Percentiles rank a stretch among this genome's conserved stretches.
These are phyloP conservation scores for Calamus simplicifolius DNA, from an alignment of 176 grass and related monocot species.

Conservation along the genomic window DNA sequence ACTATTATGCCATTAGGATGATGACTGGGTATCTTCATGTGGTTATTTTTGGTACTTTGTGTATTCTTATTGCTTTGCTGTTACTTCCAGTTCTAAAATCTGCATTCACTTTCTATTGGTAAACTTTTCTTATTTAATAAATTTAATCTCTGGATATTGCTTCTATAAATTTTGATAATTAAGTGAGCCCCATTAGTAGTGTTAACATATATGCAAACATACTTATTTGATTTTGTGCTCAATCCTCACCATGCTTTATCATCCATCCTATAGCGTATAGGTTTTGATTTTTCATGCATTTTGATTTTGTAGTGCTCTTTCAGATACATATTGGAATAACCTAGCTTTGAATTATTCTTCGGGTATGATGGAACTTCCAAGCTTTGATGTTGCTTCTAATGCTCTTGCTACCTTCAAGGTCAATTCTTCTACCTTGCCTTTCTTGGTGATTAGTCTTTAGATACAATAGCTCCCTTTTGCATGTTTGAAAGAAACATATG, in stretches of 20 bases:
- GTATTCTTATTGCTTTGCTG: neutral
- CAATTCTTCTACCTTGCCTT: neutral
- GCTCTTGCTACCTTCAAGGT: conserved; percentile 99
- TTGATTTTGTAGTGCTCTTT: conserved; percentile 92
- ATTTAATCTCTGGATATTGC: too few species aligned
- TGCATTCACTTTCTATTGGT: too few species aligned
- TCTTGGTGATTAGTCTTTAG: neutral
- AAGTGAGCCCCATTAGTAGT: too few species aligned
- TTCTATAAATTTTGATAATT: too few species aligned
- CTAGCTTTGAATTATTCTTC: conserved; percentile 88
- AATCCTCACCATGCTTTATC: neutral
- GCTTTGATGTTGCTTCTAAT: conserved; percentile 99
- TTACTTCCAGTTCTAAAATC: too few species aligned
- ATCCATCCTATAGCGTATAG: neutral
- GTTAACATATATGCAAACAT: too few species aligned
- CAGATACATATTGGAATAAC: conserved; percentile 41
- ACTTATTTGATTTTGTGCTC: too few species aligned
- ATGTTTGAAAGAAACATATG: conserved; percentile 30
- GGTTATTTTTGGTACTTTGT: neutral
- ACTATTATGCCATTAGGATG: too few species aligned
- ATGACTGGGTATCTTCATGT: neutral
- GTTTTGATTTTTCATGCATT: conserved; percentile 53
- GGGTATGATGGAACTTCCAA: conserved; percentile 99
- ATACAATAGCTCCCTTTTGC: too few species aligned
- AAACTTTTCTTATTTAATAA: too few species aligned